Percentiles rank a stretch among this genome's conserved stretches.
Evolutionary conservation across 192 early-diverging fungal genomes (phyloP).

Genomic region (Phlyctochytrium bullatum): DNA sequence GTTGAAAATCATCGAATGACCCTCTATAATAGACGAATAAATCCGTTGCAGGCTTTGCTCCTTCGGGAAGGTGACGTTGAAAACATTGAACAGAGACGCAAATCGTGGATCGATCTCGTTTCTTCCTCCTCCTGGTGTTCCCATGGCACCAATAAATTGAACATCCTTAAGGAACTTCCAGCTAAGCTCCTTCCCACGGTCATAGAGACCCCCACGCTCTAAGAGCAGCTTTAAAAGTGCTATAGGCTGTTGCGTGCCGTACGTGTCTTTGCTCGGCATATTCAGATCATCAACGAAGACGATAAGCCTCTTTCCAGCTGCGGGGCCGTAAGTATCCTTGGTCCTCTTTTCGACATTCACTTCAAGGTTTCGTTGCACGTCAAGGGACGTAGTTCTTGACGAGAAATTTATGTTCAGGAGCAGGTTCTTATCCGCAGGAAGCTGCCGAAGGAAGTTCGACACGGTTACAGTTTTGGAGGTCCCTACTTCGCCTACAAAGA

Average conservation of each 20-base stretch:
- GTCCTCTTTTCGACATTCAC: constrained; percentile 62
- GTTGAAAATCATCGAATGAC: constrained; percentile 47
- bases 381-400: constrained; percentile 53
- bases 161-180: constrained; percentile 64
- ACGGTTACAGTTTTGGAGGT: constrained; percentile 63
- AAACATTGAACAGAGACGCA: constrained; percentile 54
- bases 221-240: constrained; percentile 58
- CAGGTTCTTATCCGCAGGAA: constrained; percentile 52
- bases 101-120: constrained; percentile 63
- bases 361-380: constrained; percentile 61
- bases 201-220: constrained; percentile 57
- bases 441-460: constrained; percentile 47
- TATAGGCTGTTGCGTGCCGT: constrained; percentile 64
- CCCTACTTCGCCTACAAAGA: constrained; percentile 62
- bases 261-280: constrained; percentile 64
- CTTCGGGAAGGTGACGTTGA: constrained; percentile 65
- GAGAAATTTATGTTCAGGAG: constrained; percentile 62
- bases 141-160: constrained; percentile 58
- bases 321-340: constrained; percentile 61
- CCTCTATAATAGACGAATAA: constrained; percentile 56
- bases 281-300: constrained; percentile 61
- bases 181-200: constrained; percentile 59
- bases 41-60: constrained; percentile 47
- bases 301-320: constrained; percentile 49
- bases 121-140: constrained; percentile 62